These are phyloP conservation scores for Hyaloperonospora brassicae DNA, from an alignment of 352 stramenopile genomes.

Conservation along the genomic window DNA sequence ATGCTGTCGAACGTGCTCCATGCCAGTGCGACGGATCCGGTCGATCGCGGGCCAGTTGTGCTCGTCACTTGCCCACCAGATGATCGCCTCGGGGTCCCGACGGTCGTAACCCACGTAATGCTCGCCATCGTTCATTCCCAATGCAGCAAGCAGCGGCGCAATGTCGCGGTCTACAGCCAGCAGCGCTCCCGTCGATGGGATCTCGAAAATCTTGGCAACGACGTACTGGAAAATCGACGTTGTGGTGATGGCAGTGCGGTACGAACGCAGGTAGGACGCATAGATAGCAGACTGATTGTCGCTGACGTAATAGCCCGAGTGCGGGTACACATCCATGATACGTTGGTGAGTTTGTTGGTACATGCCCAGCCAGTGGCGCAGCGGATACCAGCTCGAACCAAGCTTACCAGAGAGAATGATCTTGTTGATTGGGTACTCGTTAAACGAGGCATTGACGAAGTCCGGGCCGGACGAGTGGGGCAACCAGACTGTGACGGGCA, in stretches of 20 bases:
- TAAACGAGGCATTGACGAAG: conserved; percentile 54
- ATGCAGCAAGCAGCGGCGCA: conserved; percentile 34
- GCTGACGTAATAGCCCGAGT: conserved; percentile 41
- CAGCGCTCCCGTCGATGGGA: conserved; percentile 58
- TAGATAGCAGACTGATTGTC: conserved; percentile 61
- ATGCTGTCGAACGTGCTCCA: conserved; percentile 44
- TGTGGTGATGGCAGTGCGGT: conserved; percentile 63
- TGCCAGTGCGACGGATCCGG: conserved; percentile 44
- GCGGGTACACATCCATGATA: conserved; percentile 60
- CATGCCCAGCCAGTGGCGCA: conserved; percentile 57
- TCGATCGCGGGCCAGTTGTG: conserved; percentile 49
- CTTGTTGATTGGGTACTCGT: conserved; percentile 67
- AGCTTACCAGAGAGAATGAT: conserved; percentile 55
- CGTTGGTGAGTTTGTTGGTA: conserved; percentile 39
- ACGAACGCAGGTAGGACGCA: conserved; percentile 60
- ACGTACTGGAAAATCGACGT: conserved; percentile 73
- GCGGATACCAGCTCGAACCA: conserved; percentile 48
- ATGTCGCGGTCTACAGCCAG: conserved; percentile 62
- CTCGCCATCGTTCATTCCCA: conserved; percentile 48
- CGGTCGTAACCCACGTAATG: conserved; percentile 65
- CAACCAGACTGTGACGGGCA: conserved; percentile 59
- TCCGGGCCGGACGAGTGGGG: conserved; percentile 56
- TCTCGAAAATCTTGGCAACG: conserved; percentile 76
- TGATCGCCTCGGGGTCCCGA: conserved; percentile 32
- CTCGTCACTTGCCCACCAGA: conserved; percentile 47